Conservation (phyloP, 1,284 basidiomycete genomes). For the Rhodotorula sp. region DNA sequence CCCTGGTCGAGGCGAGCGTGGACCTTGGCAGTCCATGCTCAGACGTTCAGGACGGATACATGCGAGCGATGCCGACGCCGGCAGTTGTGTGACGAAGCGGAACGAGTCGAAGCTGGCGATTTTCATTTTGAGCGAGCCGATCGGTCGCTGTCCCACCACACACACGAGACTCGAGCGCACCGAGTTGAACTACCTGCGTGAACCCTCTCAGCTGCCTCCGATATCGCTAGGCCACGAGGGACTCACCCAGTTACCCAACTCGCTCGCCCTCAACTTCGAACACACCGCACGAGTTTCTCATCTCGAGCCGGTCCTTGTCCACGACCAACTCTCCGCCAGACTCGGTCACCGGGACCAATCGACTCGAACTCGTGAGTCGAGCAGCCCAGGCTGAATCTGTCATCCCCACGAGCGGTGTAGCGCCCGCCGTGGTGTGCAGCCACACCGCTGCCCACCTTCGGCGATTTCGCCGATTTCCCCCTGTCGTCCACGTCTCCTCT, state of each 20-base stretch:
- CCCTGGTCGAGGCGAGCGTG: too few species aligned
- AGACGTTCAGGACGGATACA: too few species aligned
- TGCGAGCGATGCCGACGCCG: too few species aligned
- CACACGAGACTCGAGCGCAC: neutral
- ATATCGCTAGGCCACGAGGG: slow-evolving; percentile 22
- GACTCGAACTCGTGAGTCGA: neutral
- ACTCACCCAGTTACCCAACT: neutral
- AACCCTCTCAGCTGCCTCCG: slow-evolving; percentile 22
- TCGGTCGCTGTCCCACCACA: neutral
- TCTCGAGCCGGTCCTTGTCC: neutral
- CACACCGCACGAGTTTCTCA: neutral
- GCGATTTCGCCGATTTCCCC: too few species aligned
- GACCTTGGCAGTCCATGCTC: too few species aligned
- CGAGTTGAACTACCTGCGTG: neutral
- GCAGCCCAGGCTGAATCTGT: too few species aligned
- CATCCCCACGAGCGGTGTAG: neutral
- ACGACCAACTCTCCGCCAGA: neutral
- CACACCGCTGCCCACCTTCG: too few species aligned
- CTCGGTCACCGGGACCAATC: neutral
- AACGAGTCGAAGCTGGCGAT: too few species aligned
- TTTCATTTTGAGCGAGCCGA: too few species aligned
- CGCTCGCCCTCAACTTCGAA: neutral
- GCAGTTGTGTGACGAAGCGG: too few species aligned
- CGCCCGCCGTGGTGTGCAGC: neutral
- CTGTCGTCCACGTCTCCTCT: too few species aligned